Evolutionary conservation across 2,329 filamentous ascomycete genomes (phyloP), one percentile per base, ranked within the genome.

Genomic region (Fusarium anguioides): DNA sequence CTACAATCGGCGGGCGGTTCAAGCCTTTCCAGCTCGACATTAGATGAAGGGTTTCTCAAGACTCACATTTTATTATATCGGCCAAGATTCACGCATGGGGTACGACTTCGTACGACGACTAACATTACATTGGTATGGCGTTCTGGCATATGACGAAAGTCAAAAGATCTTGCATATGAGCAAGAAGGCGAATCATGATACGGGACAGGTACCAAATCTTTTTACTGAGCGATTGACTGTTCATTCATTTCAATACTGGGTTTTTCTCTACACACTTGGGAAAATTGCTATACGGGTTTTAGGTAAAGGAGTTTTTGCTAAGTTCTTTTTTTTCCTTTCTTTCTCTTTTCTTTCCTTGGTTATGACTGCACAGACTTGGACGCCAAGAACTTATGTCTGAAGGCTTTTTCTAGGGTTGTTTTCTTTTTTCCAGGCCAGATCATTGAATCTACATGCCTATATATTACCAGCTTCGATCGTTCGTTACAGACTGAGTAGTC

Each of bases 11-110:
- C 53, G 91, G 90, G 51, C 87, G 89, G 64, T 95, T 93, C 80
- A 95, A 95, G 80, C 91, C 91, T 39, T 94, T 96, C 78, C 91
- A 94, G 79, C 83, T 96, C 75, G 92, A 95, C 75, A 90, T 96
- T 65, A 84, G 90, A 82, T 93, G 81, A 88, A 68, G 45, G 36
- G 42, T 50, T 66, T 44, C 23, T 45, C 18, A 40, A 53, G 57
- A 57, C 57, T 67, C 58, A 64, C 58, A 68, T 71, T 70, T 60
- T 33, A 46, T 64, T 60, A 39, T 21, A 24, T 59, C 26, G 49
- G 40, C 58, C 45, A 45, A 64, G 29, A 47, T 57, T 56, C 17
- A 45, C 51, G 42, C 37, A 52, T 48, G 48, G 41, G 50, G 63
- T 50, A 31, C 57, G n/a, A n/a, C n/a, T n/a, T n/a, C n/a, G n/a